A percentile compares a stretch with the other conserved stretches of the same genome.
phyloP scores from a whole-genome alignment of 202 grass and related monocot species.

The Schoenoplectus triqueter region DNA sequence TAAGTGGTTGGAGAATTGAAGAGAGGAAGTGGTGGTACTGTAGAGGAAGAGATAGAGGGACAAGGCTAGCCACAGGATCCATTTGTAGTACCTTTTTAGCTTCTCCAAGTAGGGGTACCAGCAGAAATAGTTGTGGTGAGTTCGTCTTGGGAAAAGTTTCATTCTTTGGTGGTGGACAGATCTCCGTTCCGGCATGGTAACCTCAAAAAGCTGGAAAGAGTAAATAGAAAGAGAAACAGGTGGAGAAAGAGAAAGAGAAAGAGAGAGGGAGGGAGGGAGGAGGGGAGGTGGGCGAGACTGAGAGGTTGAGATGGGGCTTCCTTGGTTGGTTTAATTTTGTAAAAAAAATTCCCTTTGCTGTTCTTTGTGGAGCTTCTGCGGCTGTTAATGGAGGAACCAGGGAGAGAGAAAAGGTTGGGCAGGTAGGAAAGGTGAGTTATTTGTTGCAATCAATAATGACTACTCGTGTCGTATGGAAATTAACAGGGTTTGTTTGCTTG shows the following conservation, averaged over 20 bases:
- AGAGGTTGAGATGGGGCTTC: not conserved
- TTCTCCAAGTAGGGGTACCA: slow-evolving; percentile 44
- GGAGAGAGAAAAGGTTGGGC: not conserved
- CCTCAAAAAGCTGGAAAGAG: not conserved
- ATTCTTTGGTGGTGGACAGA: slow-evolving; percentile 35
- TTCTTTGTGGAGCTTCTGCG: not conserved
- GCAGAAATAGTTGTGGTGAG: slow-evolving; percentile 7
- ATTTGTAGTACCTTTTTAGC: slow-evolving; percentile 57
- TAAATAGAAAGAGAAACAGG: not conserved
- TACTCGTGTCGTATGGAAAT: slow-evolving; percentile 2
- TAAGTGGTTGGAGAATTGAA: slow-evolving; percentile 23
- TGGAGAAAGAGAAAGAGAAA: not conserved
- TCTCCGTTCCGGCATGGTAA: slow-evolving; percentile 58
- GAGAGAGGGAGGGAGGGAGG: not conserved
- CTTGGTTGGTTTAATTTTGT: slow-evolving; percentile 9
- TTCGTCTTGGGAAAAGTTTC: slow-evolving; percentile 47
- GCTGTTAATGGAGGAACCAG: not conserved
- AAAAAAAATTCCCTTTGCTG: not conserved
- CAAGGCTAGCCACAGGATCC: slow-evolving; percentile 61
- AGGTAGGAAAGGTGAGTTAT: not conserved
- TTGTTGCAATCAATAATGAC: not conserved
- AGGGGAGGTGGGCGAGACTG: not conserved
- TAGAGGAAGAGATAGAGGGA: slow-evolving; percentile 67
- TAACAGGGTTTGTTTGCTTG: not conserved
- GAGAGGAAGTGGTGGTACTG: slow-evolving; percentile 30